phyloP scores from a whole-genome alignment of 2,329 filamentous ascomycete species.

The Chrysosphaeria jannelii region DNA sequence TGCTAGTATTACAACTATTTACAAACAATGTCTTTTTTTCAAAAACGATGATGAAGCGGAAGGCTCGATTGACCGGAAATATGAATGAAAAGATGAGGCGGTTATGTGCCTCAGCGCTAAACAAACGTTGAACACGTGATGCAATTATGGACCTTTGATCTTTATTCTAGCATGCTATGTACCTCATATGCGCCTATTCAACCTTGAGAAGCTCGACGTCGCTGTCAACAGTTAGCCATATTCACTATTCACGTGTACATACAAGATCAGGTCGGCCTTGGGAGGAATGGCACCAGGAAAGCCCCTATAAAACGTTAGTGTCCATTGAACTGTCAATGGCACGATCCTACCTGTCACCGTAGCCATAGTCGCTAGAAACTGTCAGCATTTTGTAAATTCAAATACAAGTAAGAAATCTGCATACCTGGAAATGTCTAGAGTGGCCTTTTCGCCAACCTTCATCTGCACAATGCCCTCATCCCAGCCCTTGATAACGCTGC shows the following conservation, averaged over 20 bases:
- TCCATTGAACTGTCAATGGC: not conserved
- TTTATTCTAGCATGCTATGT: too few relatives aligned
- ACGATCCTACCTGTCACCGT: slow-evolving; percentile 24
- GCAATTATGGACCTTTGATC: too few relatives aligned
- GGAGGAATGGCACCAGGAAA: slow-evolving; percentile 53
- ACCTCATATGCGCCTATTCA: too few relatives aligned
- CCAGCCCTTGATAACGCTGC: slow-evolving; percentile 66
- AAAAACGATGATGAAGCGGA: too few relatives aligned
- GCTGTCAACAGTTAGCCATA: too few relatives aligned
- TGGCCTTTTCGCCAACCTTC: slow-evolving; percentile 74
- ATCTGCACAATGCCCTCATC: slow-evolving; percentile 64
- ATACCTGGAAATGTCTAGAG: slow-evolving; percentile 52
- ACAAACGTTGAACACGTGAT: too few relatives aligned
- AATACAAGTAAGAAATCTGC: slow-evolving; percentile 7
- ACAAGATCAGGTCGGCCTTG: slow-evolving; percentile 58
- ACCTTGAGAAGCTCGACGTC: too few relatives aligned
- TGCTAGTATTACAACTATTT: too few relatives aligned
- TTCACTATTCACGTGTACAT: slow-evolving; percentile 17
- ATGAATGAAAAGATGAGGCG: not conserved
- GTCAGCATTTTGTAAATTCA: not conserved
- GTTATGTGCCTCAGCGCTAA: too few relatives aligned
- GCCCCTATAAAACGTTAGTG: slow-evolving; percentile 20
- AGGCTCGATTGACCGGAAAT: too few relatives aligned
- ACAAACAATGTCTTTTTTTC: too few relatives aligned
- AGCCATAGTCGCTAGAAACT: slow-evolving; percentile 23